Percentiles rank a stretch among this genome's conserved stretches.
Conservation (phyloP, 2,329 filamentous ascomycete species). For the Rutstroemia sp. region DNA sequence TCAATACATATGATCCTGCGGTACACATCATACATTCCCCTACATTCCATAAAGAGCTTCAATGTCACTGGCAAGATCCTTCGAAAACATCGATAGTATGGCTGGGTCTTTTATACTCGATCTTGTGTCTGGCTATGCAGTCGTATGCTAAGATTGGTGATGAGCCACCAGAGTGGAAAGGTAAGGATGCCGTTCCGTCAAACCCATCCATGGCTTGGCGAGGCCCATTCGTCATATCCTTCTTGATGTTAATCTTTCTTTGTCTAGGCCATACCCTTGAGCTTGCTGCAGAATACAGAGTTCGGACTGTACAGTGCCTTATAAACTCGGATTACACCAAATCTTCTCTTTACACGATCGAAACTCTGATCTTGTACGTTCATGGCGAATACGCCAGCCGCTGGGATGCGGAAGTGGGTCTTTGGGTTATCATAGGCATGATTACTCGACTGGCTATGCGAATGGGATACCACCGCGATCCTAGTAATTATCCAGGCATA, state of each 20-base stretch:
- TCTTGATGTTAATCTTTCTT: constrained; percentile 7
- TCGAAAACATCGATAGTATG: constrained; percentile 68
- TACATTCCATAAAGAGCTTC: constrained; percentile 70
- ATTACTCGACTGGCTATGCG: constrained; percentile 47
- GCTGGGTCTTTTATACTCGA: constrained; percentile 68
- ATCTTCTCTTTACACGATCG: constrained; percentile 66
- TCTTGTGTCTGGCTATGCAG: constrained; percentile 70
- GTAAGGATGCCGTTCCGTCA: constrained; percentile 33
- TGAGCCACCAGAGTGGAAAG: constrained; percentile 71
- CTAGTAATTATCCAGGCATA: constrained; percentile 64
- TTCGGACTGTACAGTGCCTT: constrained; percentile 71
- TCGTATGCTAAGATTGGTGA: constrained; percentile 75
- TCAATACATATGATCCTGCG: constrained; percentile 70
- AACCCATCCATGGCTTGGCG: neutral
- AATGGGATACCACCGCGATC: constrained; percentile 63
- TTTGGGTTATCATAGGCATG: constrained; percentile 44
- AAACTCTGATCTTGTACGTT: constrained; percentile 68
- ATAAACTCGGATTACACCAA: constrained; percentile 71
- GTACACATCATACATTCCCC: constrained; percentile 74
- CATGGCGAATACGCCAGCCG: constrained; percentile 68
- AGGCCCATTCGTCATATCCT: no score
- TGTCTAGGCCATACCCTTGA: constrained; percentile 39
- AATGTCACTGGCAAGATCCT: constrained; percentile 62
- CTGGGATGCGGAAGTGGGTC: constrained; percentile 58
- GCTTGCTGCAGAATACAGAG: constrained; percentile 55